Percentiles rank a stretch among this genome's conserved stretches.
Conservation (phyloP, 163 green algal genomes). For the Smithsoniella earleae region DNA sequence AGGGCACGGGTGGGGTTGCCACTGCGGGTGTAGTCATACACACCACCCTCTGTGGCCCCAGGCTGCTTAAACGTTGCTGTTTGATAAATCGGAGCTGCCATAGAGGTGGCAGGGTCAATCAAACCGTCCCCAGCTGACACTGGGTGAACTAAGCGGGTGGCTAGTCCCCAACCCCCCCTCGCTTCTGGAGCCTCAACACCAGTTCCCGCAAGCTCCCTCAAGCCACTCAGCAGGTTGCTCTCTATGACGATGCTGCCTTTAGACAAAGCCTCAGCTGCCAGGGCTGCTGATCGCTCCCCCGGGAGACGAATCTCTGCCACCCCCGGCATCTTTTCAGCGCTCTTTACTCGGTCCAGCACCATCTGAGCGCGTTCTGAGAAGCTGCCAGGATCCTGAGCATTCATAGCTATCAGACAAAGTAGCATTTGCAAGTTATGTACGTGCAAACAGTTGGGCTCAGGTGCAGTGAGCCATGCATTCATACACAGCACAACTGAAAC, state of each 20-base stretch:
- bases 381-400: background rate
- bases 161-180: no score
- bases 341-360: constrained; percentile 52
- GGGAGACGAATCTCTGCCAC: constrained; percentile 62
- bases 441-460: no score
- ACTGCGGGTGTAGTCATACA: constrained; percentile 95
- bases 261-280: background rate
- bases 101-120: constrained; percentile 64
- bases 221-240: constrained; percentile 42
- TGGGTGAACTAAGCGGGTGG: constrained; percentile 55
- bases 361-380: constrained; percentile 33
- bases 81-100: constrained; percentile 74
- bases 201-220: constrained; percentile 36
- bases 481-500: no score
- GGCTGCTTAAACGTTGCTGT: constrained; percentile 92
- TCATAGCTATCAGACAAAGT: no score
- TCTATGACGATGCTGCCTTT: constrained; percentile 40
- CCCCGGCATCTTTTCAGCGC: constrained; percentile 41
- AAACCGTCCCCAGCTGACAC: constrained; percentile 31
- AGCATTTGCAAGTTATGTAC: no score
- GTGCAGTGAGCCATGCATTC: no score
- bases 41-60: constrained; percentile 60
- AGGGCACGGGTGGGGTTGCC: constrained; percentile 90
- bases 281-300: constrained; percentile 43
- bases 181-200: no score